Base-by-base conservation (phyloP, 169 alveolate genomes). In the Ichthyophthirius multifiliis region DNA sequence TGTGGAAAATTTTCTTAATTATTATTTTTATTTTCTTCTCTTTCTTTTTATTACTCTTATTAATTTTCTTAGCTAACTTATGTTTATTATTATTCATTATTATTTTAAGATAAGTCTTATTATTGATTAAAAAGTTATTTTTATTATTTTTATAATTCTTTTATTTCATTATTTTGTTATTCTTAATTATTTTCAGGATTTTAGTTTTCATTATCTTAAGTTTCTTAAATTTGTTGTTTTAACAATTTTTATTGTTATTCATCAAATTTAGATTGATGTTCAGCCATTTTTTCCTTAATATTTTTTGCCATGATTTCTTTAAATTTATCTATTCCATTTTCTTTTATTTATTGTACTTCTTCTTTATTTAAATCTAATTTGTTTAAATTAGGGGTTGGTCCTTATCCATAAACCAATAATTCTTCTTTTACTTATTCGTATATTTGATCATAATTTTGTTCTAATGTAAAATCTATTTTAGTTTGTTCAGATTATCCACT, bases 241-340 rank as follows among this genome's bases (percentile, higher is more conserved):
- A n/a, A n/a, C n/a, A n/a, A n/a, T n/a, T 27, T 55, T 20, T 55
- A 55, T 55, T 55, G 43, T 55, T 55, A 55, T 55, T 55, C 71
- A 55, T n/a, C n/a, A n/a, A n/a, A n/a, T n/a, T n/a, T n/a, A n/a
- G n/a, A n/a, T n/a, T n/a, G n/a, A n/a, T n/a, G n/a, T n/a, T n/a
- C n/a, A n/a, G n/a, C n/a, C n/a, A 23, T 20, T n/a, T 27, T 55
- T 16, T 55, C 71, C 31, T 39, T 55, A 1, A 55, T 9, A 23
- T 39, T 34, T 2, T 16, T 4, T 23, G 23, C 13, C 2, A 55
- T 16, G 23, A 55, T 55, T 55, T 55, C 71, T 55, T 55, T 55
- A 23, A 55, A 55, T 3, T 13, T 39, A 13, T 55, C 31, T 23
- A 55, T 55, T 9, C 71, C 71, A 2, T 39, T 39, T 55, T 55